Evolutionary conservation across 1,139 yeast species (phyloP), one percentile per base, ranked within the genome.

Genomic region (Magnusiomyces paraingens): DNA sequence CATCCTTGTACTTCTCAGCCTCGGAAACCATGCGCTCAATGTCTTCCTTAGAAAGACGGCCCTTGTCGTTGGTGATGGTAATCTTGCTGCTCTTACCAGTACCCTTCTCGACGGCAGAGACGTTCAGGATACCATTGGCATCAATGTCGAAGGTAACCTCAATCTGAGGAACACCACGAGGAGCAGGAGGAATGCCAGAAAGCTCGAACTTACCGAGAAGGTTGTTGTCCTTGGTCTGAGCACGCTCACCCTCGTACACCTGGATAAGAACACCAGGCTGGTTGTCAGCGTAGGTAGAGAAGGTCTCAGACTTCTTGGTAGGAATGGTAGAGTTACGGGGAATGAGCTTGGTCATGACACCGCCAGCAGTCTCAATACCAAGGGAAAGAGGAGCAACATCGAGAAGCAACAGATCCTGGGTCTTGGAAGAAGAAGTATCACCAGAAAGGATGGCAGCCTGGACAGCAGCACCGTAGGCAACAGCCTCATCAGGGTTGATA

Each of bases 401-500:
- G 73, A 87, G 53, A 68, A 87, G 81, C 69, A 87, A 81, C 71
- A 86, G 78, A 73, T 86, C 95, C 79, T 86, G 91, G 64, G 94
- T 81, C 77, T 81, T 81, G 20, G 36, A 26, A 65, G 83, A 80
- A 56, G 90, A 82, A 57, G 91, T 82, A 73, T 86, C 94, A 78
- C 96, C 96, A 58, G 95, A 83, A 66, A 89, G 80, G 70, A 89
- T 89, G 65, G 96, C 94, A 66, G 94, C 95, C 79, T 87, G 93
- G 61, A 74, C 78, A 69, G 96, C 96, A 69, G 96, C 96, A 84
- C 96, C 96, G 81, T 88, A 89, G 72, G 96, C 96, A 76, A 88
- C 96, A 72, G 96, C 96, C 82, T 55, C 58, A 49, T 55, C 58
- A 35, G 57, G 56, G 55, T 53, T 55, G 52, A 56, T 53, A 44